Base-by-base conservation (phyloP, 176 grass and related monocot species). In the Oryza meridionalis region DNA sequence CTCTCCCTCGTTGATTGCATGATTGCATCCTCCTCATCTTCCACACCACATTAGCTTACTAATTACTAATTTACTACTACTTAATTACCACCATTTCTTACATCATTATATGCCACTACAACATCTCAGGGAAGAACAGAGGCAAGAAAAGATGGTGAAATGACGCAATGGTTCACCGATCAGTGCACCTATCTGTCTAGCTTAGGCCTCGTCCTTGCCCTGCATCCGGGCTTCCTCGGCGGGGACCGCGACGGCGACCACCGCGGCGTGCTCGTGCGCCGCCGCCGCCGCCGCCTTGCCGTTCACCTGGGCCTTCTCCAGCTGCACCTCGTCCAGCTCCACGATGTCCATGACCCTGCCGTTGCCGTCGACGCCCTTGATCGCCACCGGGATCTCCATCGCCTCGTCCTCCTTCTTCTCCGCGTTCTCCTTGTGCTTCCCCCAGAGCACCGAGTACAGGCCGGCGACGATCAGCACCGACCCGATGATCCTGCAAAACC, bases 371-470 rank as follows among this genome's bases (percentile, higher is more conserved):
- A 72, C 84, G 33, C 58, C 84, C 77, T 96, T 96, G 11, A 94
- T 80, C 5, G 89, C 88, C 65, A 96, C 80, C 11, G 97, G 97
- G 35, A 99, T 69, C 58, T 87, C 86, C 70, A 88, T 87, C 40
- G 88, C 91, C 67, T 87, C 80, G 27, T 22, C 67, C 77, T 86
- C 86, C 80, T 90, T 82, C 87, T 91, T 97, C 90, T 99, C 93
- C 43, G 86, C 77, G 75, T 72, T 91, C 78, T 99, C 96, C 84
- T 90, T 99, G 91, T 96, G 84, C 79, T 99, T 99, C 0, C 96
- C 96, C 96, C 96, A 99, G 19, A 99, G 93, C 67, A 99, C 96
- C 17, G 91, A 88, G 78, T 99, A 99, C 51, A 99, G 90, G 4
- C 96, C 96, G 9, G 88, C 76, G 14, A 96, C 93, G 72, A 99